Percentiles rank a stretch among this genome's conserved stretches.
These are phyloP conservation scores for Tuber brumale DNA, from an alignment of 495 filamentous ascomycete species.

Conservation along the genomic window DNA sequence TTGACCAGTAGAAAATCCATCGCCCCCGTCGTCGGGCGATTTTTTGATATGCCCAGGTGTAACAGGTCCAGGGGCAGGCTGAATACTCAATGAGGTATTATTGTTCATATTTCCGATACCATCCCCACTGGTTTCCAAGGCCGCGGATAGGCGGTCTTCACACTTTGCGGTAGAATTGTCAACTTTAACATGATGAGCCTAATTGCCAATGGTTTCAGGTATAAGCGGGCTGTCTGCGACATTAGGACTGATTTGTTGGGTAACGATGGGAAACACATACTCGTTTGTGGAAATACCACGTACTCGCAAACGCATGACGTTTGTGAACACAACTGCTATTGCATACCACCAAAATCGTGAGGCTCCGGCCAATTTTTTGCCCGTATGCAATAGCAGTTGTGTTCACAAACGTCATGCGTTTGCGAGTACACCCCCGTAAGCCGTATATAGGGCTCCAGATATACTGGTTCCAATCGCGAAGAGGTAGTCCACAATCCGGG, in stretches of 20 bases:
- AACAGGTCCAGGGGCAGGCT: not conserved
- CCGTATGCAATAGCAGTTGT: too few relatives aligned
- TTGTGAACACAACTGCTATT: too few relatives aligned
- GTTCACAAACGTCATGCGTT: too few relatives aligned
- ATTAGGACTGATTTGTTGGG: not conserved
- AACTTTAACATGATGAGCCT: not conserved
- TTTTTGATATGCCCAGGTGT: not conserved
- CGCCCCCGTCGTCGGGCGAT: not conserved
- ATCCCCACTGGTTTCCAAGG: not conserved
- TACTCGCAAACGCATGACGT: too few relatives aligned
- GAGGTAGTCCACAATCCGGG: not conserved
- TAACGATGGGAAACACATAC: not conserved
- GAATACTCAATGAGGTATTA: not conserved
- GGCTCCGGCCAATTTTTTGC: too few relatives aligned
- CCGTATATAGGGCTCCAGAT: not conserved
- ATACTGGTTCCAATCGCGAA: not conserved
- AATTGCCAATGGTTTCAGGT: not conserved
- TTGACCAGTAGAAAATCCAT: not conserved
- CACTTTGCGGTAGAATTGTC: not conserved
- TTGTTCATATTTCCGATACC: not conserved
- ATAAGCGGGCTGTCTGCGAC: not conserved
- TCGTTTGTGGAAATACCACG: not conserved
- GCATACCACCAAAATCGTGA: too few relatives aligned
- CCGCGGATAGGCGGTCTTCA: not conserved
- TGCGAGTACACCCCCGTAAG: too few relatives aligned